Conservation (phyloP, 1,139 yeast genomes). For the Pichia cactophila region DNA sequence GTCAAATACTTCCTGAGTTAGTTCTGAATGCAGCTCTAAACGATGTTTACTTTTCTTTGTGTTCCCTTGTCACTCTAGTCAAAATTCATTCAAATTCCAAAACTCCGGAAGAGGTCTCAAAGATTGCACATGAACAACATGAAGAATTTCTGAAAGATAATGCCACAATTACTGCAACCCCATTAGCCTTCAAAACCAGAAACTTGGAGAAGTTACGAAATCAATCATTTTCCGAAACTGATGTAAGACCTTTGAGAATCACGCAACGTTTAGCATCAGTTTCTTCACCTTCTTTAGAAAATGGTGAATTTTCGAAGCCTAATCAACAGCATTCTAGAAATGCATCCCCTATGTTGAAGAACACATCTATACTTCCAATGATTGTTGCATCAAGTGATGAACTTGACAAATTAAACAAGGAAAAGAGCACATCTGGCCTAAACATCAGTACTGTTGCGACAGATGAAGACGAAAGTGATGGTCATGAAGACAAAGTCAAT, state of each 20-base stretch:
- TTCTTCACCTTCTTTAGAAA: not conserved
- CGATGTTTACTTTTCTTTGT: conserved; percentile 65
- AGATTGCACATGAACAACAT: not conserved
- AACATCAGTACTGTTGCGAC: conserved; percentile 19
- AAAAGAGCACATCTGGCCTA: conserved; percentile 10
- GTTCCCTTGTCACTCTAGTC: conserved; percentile 56
- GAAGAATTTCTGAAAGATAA: conserved; percentile 3
- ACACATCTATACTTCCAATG: conserved; percentile 10
- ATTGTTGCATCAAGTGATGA: conserved; percentile 9
- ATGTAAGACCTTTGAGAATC: conserved; percentile 54
- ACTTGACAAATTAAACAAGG: not conserved
- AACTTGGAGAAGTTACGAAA: conserved; percentile 1
- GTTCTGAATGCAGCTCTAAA: conserved; percentile 73
- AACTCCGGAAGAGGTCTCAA: not conserved
- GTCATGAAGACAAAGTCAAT: not conserved
- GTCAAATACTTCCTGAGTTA: conserved; percentile 58
- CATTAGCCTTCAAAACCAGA: conserved; percentile 7
- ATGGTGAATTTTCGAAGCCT: conserved; percentile 4
- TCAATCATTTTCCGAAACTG: conserved; percentile 25
- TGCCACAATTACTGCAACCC: conserved; percentile 8
- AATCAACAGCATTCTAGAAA: conserved; percentile 3
- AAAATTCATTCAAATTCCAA: conserved; percentile 35
- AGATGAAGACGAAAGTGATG: not conserved
- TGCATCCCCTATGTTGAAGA: conserved; percentile 10
- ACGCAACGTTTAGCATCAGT: conserved; percentile 35